phyloP scores from a whole-genome alignment of 305 asterid genomes.

The Solanum aculeatissimum region DNA sequence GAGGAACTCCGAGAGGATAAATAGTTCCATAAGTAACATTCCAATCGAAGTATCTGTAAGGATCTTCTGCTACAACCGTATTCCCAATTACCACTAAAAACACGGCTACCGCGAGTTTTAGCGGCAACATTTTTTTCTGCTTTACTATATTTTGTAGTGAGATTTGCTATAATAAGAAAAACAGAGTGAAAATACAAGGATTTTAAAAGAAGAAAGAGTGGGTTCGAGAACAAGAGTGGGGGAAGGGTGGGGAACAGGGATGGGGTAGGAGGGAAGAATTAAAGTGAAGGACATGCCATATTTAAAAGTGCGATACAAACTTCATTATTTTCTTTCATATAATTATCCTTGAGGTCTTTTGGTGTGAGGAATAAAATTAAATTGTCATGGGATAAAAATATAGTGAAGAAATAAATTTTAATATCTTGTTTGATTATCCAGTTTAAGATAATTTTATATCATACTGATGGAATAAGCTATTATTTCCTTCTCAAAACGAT shows the following conservation, averaged over 20 bases:
- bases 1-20: conserved; percentile 73
- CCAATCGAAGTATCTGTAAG: conserved; percentile 71
- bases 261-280: neutral
- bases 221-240: neutral
- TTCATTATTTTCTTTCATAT: neutral
- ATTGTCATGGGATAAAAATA: too few relatives aligned
- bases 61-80: conserved; percentile 51
- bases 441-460: too few relatives aligned
- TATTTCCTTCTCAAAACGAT: too few relatives aligned
- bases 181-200: neutral
- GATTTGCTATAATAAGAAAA: neutral
- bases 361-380: too few relatives aligned
- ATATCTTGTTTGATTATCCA: too few relatives aligned
- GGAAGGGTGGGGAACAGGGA: neutral
- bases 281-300: neutral
- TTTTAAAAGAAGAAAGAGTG: neutral
- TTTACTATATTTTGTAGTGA: neutral
- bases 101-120: conserved; percentile 30
- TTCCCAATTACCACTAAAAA: conserved; percentile 5
- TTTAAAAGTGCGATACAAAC: neutral
- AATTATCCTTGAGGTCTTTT: too few relatives aligned
- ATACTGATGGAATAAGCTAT: too few relatives aligned
- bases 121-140: conserved; percentile 24
- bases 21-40: conserved; percentile 69
- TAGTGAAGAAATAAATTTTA: too few relatives aligned